Evolutionary conservation across 148 eudicot species (phyloP), one percentile per base, ranked within the genome.

Genomic region (Silene latifolia): DNA sequence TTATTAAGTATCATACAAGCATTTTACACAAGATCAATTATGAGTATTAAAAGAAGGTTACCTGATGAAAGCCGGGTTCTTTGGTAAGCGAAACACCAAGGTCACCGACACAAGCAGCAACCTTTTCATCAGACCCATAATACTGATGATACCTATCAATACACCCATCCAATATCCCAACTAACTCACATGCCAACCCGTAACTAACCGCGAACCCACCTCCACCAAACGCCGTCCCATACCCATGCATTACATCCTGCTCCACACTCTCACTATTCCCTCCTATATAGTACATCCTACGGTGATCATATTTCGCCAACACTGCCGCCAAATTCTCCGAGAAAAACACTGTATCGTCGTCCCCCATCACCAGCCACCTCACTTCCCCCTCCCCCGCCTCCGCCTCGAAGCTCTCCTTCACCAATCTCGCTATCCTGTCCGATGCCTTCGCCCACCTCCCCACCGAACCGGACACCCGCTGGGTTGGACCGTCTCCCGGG

Each of bases 291-390:
- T 79, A 85, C 98, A 94, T 88, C 77, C 72, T 44, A 13, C 83
- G 76, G 80, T 92, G 88, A 77, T 94, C 97, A 73, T 94, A 92
- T 48, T 68, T 88, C 25, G 79, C 53, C 24, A 94, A 77, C 64
- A 94, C 97, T 29, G 83, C 24, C 53, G 85, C 96, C 11, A 95
- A 71, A 48, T 95, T 95, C 0, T 87, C 86, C 0, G 82, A 12
- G 58, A 92, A 92, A 15, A 92, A 92, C 68, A 95, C 93, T 21
- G 98, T 95, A 56, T 95, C 98, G 44, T 95, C 98, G 67, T 95
- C 98, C 0, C 98, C 98, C 98, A 95, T 92, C 25, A 95, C 97
- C 69, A 90, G 90, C 98, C 98, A 95, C 80, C 97, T 78, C 73
- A 83, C 93, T 5, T 72, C 83, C 0, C 78, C 72, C 27, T 82